Evolutionary conservation across 1,284 basidiomycete genomes (phyloP).

Genomic region (Tetrapyrgos nigripes): DNA sequence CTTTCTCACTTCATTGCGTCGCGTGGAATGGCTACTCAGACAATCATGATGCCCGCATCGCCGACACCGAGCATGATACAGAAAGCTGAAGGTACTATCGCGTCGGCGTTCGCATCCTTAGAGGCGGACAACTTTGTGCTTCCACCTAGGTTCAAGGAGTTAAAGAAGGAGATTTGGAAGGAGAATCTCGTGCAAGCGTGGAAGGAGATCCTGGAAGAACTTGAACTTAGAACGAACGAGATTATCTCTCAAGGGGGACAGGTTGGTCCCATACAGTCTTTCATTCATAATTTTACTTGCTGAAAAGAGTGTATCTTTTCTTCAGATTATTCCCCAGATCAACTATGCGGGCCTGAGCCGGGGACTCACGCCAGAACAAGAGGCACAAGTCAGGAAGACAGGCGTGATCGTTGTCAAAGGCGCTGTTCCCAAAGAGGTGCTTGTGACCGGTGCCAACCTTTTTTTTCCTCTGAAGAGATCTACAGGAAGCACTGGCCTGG

Average conservation of each 20-base stretch:
- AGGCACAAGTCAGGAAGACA: conserved; percentile 53
- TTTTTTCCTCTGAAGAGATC: neutral
- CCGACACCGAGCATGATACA: neutral
- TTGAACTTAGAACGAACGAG: conserved; percentile 51
- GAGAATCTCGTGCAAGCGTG: conserved; percentile 59
- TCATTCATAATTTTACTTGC: neutral
- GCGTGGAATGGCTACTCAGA: too few relatives aligned
- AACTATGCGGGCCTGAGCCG: conserved; percentile 53
- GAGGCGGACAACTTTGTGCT: conserved; percentile 50
- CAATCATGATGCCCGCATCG: too few relatives aligned
- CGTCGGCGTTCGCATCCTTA: conserved; percentile 39
- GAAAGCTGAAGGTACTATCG: neutral
- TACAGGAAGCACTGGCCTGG: conserved; percentile 67
- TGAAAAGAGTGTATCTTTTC: neutral
- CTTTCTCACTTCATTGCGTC: too few relatives aligned
- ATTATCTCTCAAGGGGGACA: conserved; percentile 49
- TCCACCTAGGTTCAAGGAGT: conserved; percentile 60
- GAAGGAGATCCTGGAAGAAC: conserved; percentile 57
- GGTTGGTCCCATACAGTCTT: conserved; percentile 38
- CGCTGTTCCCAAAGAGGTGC: conserved; percentile 59
- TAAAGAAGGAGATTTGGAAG: conserved; percentile 65
- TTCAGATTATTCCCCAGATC: conserved; percentile 64
- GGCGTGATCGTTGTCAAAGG: conserved; percentile 69
- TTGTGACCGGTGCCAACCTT: neutral
- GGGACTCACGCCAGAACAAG: conserved; percentile 47